A percentile compares a stretch with the other conserved stretches of the same genome.
Evolutionary conservation across 495 filamentous ascomycete genomes (phyloP).

Genomic region (Rostrohypoxylon terebratum): DNA sequence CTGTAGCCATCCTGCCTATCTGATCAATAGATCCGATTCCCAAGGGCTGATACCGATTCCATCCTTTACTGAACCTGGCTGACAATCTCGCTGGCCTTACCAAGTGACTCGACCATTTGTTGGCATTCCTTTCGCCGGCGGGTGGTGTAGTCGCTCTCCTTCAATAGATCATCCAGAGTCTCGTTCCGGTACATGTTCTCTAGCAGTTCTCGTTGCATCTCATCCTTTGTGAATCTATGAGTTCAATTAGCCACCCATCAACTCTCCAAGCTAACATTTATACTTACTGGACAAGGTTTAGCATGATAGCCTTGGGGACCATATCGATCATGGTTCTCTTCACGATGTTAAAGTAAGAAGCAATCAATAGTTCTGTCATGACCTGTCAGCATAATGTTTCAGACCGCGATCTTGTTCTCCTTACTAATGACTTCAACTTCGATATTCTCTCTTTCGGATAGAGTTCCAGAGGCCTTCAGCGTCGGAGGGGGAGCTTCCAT

Average conservation of each 20-base stretch:
- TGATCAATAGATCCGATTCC: slow-evolving; percentile 13
- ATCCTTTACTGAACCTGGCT: slow-evolving; percentile 84
- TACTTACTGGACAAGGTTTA: slow-evolving; percentile 91
- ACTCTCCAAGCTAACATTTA: not conserved
- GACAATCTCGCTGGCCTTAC: slow-evolving; percentile 93
- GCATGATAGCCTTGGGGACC: slow-evolving; percentile 99
- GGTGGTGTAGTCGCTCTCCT: slow-evolving; percentile 97
- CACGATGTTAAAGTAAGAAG: slow-evolving; percentile 97
- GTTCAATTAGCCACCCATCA: slow-evolving; percentile 37
- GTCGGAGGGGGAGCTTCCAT: slow-evolving; percentile 96
- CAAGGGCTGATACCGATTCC: not conserved
- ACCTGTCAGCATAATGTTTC: slow-evolving; percentile 40
- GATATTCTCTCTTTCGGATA: slow-evolving; percentile 90
- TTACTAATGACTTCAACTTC: slow-evolving; percentile 99
- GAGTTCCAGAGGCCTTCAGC: slow-evolving; percentile 90
- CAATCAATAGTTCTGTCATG: slow-evolving; percentile 85
- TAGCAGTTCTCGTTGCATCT: slow-evolving; percentile 98
- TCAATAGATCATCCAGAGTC: slow-evolving; percentile 92
- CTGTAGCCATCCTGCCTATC: slow-evolving; percentile 18
- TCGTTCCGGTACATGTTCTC: slow-evolving; percentile 95
- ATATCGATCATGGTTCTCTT: slow-evolving; percentile 99
- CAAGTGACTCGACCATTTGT: slow-evolving; percentile 96
- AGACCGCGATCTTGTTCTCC: slow-evolving; percentile 53
- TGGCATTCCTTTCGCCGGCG: slow-evolving; percentile 97
- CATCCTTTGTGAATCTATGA: slow-evolving; percentile 88